phyloP scores from a whole-genome alignment of 2,329 filamentous ascomycete genomes.

The Microcyclospora pomicola region DNA sequence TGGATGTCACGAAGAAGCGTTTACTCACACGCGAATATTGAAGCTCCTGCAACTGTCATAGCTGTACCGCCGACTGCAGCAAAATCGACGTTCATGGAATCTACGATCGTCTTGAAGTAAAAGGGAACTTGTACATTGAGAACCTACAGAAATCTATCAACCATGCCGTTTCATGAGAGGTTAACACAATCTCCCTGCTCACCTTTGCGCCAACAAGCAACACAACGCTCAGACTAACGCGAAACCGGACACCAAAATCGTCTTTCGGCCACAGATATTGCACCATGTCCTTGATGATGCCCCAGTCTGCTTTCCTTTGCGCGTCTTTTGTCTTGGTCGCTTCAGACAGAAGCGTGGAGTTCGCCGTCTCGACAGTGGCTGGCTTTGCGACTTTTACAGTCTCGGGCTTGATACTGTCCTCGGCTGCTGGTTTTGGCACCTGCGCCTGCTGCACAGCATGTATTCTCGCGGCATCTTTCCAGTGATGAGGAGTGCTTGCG shows the following conservation, averaged over 20 bases:
- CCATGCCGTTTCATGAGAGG: conserved; percentile 5
- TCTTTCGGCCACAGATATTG: conserved; percentile 92
- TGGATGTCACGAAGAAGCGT: neutral
- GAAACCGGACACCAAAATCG: conserved; percentile 64
- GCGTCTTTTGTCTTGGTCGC: conserved; percentile 60
- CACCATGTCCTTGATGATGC: conserved; percentile 96
- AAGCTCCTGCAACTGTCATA: conserved; percentile 73
- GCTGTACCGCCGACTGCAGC: conserved; percentile 76
- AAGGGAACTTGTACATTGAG: conserved; percentile 97
- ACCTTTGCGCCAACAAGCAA: conserved; percentile 80
- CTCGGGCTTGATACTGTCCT: conserved; percentile 23
- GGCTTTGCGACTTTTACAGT: conserved; percentile 20
- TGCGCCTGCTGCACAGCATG: conserved; percentile 12
- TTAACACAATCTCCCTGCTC: conserved; percentile 8
- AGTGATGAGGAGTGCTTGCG: conserved; percentile 29
- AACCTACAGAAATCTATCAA: conserved; percentile 35
- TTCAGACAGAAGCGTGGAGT: conserved; percentile 48
- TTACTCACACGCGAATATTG: conserved; percentile 57
- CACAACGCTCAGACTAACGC: conserved; percentile 71
- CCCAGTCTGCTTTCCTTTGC: conserved; percentile 94
- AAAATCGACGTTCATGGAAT: conserved; percentile 94
- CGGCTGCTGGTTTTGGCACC: conserved; percentile 14
- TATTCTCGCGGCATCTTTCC: conserved; percentile 27
- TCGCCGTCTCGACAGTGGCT: conserved; percentile 21
- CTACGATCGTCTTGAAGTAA: conserved; percentile 97